These are phyloP conservation scores for Diaporthe longicolla DNA, from an alignment of 2,329 filamentous ascomycete species.

Conservation along the genomic window DNA sequence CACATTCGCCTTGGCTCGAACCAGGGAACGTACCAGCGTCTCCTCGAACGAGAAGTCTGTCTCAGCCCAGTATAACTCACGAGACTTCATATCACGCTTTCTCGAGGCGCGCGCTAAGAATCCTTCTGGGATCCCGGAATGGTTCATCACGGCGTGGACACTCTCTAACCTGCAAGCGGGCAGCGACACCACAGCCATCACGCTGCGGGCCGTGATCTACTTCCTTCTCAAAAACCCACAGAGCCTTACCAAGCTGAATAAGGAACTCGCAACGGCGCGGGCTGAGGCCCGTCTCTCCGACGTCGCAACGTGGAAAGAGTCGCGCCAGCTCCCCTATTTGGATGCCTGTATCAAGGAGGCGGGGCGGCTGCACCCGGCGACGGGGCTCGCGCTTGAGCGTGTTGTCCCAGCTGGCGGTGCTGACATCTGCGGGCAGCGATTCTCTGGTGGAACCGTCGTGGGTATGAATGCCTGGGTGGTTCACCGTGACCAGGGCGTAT, in stretches of 20 bases:
- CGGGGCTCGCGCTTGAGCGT: constrained; percentile 46
- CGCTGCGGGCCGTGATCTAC: constrained; percentile 72
- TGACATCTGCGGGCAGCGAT: constrained; percentile 65
- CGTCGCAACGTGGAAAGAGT: constrained; percentile 61
- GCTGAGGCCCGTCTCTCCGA: constrained; percentile 44
- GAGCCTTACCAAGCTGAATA: constrained; percentile 62
- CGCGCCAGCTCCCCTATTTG: constrained; percentile 70
- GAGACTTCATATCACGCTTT: constrained; percentile 14
- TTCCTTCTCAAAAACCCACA: constrained; percentile 69
- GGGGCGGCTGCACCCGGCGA: constrained; percentile 43
- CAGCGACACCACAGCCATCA: constrained; percentile 77
- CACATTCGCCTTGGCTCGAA: background rate
- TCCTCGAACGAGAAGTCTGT: background rate
- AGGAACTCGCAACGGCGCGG: constrained; percentile 66
- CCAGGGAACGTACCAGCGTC: background rate
- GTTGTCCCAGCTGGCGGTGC: constrained; percentile 46
- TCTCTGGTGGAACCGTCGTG: constrained; percentile 64
- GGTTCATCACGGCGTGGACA: constrained; percentile 24
- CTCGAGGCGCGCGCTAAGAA: background rate
- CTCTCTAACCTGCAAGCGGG: constrained; percentile 55
- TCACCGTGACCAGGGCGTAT: constrained; percentile 68
- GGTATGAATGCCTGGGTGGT: constrained; percentile 68
- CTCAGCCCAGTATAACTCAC: background rate
- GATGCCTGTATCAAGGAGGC: constrained; percentile 51
- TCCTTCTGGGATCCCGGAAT: background rate